These are phyloP conservation scores for Neopestalotiopsis rosae DNA, from an alignment of 2,329 filamentous ascomycete genomes.

Conservation along the genomic window DNA sequence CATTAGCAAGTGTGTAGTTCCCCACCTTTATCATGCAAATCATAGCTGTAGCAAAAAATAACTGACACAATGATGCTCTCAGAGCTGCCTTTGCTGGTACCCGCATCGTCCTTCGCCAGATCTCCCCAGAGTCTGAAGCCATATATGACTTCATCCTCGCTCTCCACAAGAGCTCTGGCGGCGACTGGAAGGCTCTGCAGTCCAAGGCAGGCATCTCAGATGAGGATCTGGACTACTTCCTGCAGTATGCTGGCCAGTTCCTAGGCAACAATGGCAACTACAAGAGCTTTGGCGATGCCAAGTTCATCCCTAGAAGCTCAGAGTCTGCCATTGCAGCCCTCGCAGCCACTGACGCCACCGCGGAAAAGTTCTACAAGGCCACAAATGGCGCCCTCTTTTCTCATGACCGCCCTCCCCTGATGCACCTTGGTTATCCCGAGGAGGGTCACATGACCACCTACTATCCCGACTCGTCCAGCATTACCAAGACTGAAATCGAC, in stretches of 20 bases:
- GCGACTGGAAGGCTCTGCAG: slow-evolving; percentile 74
- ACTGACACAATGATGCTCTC: slow-evolving; percentile 19
- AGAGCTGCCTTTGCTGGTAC: slow-evolving; percentile 80
- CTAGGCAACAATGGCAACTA: slow-evolving; percentile 84
- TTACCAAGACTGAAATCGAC: slow-evolving; percentile 77
- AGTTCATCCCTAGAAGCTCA: slow-evolving; percentile 77
- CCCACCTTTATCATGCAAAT: background rate
- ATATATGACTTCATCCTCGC: slow-evolving; percentile 83
- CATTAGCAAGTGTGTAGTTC: slow-evolving; percentile 71
- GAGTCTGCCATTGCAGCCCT: slow-evolving; percentile 69
- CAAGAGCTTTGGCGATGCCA: slow-evolving; percentile 85
- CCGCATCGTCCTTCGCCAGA: slow-evolving; percentile 79
- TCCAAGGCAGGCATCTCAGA: slow-evolving; percentile 68
- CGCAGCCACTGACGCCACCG: slow-evolving; percentile 63
- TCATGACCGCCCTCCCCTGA: slow-evolving; percentile 63
- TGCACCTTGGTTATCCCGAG: slow-evolving; percentile 79
- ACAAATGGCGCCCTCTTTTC: slow-evolving; percentile 77
- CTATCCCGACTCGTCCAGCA: slow-evolving; percentile 76
- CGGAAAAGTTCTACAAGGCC: slow-evolving; percentile 68
- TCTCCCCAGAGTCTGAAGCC: slow-evolving; percentile 80
- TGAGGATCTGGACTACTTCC: slow-evolving; percentile 69
- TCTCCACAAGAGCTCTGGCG: slow-evolving; percentile 68
- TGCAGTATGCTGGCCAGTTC: slow-evolving; percentile 81
- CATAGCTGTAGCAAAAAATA: background rate
- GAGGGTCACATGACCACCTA: slow-evolving; percentile 81